Percentiles rank a stretch among this genome's conserved stretches.
These are phyloP conservation scores for Xylaria telfairii DNA, from an alignment of 495 filamentous ascomycete genomes.

Conservation along the genomic window DNA sequence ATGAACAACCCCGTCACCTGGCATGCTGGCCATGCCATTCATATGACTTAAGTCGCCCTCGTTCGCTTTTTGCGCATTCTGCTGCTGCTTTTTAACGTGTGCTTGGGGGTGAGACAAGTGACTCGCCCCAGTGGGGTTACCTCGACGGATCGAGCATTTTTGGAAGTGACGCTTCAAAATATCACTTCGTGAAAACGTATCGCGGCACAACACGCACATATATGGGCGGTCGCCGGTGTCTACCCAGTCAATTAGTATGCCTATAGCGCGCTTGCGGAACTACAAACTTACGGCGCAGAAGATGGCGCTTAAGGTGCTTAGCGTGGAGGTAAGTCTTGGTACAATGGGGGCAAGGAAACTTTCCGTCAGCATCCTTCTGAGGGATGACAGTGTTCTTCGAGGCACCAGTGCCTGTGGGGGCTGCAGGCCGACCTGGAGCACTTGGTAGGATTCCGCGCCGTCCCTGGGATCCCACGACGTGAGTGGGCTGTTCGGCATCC, in stretches of 20 bases:
- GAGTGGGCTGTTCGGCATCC: constrained; percentile 69
- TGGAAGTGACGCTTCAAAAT: constrained; percentile 98
- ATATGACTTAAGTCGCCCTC: constrained; percentile 59
- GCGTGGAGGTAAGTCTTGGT: constrained; percentile 97
- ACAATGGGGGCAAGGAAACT: constrained; percentile 96
- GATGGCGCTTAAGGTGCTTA: constrained; percentile 96
- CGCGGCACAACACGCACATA: constrained; percentile 93
- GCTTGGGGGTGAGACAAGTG: constrained; percentile 92
- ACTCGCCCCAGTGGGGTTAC: constrained; percentile 89
- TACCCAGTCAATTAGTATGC: constrained; percentile 44
- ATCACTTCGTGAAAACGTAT: constrained; percentile 98
- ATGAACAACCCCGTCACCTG: constrained; percentile 56
- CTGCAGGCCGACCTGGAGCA: constrained; percentile 78
- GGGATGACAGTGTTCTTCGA: constrained; percentile 82
- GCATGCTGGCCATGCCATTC: constrained; percentile 59
- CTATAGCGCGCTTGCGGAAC: constrained; percentile 25
- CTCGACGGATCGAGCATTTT: constrained; percentile 93
- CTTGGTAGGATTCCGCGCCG: constrained; percentile 89
- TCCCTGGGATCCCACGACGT: constrained; percentile 92
- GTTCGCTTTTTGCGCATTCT: constrained; percentile 62
- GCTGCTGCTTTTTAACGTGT: constrained; percentile 78
- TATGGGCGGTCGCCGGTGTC: constrained; percentile 97
- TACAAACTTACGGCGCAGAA: constrained; percentile 83
- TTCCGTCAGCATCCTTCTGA: constrained; percentile 92
- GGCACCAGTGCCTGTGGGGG: constrained; percentile 63